Percentiles rank a stretch among this genome's conserved stretches.
These are phyloP conservation scores for Trichoderma sp. DNA, from an alignment of 2,329 filamentous ascomycete species.

Conservation along the genomic window DNA sequence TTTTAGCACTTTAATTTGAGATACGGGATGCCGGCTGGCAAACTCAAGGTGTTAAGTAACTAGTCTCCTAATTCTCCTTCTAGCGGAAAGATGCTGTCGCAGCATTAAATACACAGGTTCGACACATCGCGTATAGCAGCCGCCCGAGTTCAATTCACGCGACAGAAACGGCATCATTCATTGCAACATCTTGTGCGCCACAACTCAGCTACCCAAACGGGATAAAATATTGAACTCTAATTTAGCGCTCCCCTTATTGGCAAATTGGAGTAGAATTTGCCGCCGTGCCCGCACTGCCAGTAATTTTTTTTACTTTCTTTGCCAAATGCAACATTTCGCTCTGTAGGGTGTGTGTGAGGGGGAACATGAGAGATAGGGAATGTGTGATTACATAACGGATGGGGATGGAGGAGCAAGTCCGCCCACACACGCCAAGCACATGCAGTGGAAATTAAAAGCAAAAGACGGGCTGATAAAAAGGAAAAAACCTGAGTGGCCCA, in stretches of 20 bases:
- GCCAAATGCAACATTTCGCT: not conserved
- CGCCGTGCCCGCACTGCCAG: not conserved
- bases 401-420: not conserved
- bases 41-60: too few species aligned
- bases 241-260: not conserved
- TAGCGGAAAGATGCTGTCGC: not conserved
- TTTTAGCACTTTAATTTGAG: too few species aligned
- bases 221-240: conserved; percentile 10
- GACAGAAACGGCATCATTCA: not conserved
- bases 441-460: not conserved
- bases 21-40: too few species aligned
- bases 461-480: not conserved
- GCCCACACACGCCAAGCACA: not conserved
- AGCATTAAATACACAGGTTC: not conserved
- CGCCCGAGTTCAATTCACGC: not conserved
- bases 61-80: not conserved
- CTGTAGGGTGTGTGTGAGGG: not conserved
- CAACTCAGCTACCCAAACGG: not conserved
- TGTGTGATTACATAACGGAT: not conserved
- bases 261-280: not conserved
- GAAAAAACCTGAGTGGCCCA: not conserved
- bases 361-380: not conserved
- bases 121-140: not conserved
- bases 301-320: not conserved
- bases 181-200: not conserved